These are phyloP conservation scores for Ganoderma lingzhi DNA, from an alignment of 1,284 basidiomycete species.

Conservation along the genomic window DNA sequence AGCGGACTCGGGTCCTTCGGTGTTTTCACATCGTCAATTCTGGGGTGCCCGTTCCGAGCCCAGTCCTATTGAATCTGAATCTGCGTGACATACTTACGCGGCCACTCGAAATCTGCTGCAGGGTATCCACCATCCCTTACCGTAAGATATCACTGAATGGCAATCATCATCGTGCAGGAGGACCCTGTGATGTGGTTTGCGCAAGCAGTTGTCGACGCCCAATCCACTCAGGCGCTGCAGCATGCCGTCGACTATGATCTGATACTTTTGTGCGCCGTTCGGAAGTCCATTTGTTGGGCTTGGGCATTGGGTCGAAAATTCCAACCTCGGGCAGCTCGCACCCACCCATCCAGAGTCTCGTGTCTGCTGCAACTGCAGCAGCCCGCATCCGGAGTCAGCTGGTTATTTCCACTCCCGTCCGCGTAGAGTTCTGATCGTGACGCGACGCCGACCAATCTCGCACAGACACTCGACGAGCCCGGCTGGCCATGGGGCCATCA, in stretches of 20 bases:
- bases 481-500: background rate
- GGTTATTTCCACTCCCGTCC: slow-evolving; percentile 21
- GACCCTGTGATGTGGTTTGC: slow-evolving; percentile 5
- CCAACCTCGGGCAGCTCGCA: background rate
- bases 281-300: background rate
- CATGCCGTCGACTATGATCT: slow-evolving; percentile 3
- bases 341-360: background rate
- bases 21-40: slow-evolving; percentile 28
- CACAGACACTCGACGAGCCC: slow-evolving; percentile 5
- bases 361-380: background rate
- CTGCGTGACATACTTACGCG: background rate
- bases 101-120: background rate
- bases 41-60: slow-evolving; percentile 22
- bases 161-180: background rate
- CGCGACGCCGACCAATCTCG: slow-evolving; percentile 3
- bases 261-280: slow-evolving; percentile 9
- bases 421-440: slow-evolving; percentile 27
- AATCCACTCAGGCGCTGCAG: background rate
- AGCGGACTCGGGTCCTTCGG: slow-evolving; percentile 3
- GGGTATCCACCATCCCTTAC: background rate
- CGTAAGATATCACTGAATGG: background rate
- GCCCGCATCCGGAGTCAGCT: slow-evolving; percentile 2
- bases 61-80: background rate
- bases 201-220: slow-evolving; percentile 14
- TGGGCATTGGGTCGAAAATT: background rate